Percentiles rank a stretch among this genome's conserved stretches.
phyloP scores from a whole-genome alignment of 305 asterid genomes.

The Fraxinus platypoda region DNA sequence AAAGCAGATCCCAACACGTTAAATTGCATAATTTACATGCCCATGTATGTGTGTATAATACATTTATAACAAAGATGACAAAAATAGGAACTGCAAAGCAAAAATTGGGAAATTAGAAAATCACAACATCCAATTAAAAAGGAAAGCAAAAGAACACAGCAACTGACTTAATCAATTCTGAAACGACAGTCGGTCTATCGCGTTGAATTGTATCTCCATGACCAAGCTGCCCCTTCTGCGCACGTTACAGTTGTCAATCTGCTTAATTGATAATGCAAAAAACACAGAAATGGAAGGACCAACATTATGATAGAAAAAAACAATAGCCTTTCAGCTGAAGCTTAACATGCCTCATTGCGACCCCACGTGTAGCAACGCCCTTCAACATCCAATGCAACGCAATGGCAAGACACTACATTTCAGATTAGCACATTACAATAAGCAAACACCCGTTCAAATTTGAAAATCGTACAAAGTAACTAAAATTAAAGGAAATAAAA shows the following conservation, averaged over 20 bases:
- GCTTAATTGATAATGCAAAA: conserved; percentile 10
- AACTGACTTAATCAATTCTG: conserved; percentile 71
- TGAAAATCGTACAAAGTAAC: conserved; percentile 3
- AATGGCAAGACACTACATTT: conserved; percentile 82
- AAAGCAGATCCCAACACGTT: neutral
- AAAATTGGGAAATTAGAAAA: neutral
- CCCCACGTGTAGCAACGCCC: conserved; percentile 99
- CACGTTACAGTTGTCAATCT: conserved; percentile 9
- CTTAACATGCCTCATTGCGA: conserved; percentile 74
- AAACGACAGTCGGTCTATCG: conserved; percentile 85
- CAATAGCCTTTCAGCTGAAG: conserved; percentile 6
- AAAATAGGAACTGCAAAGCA: conserved; percentile 1
- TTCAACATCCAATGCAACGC: conserved; percentile 90
- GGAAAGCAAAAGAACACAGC: conserved; percentile 1
- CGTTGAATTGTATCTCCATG: conserved; percentile 89
- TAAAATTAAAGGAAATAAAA: conserved; percentile 4
- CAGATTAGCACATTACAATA: conserved; percentile 13
- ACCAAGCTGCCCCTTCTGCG: conserved; percentile 98
- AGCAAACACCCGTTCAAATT: conserved; percentile 1
- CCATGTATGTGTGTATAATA: neutral
- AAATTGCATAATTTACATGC: neutral
- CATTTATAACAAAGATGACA: neutral
- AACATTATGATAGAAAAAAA: neutral
- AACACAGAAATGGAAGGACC: conserved; percentile 12
- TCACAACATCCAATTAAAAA: neutral